Evolutionary conservation across 441 rosid species (phyloP).

Genomic region (Capsella rubella): DNA sequence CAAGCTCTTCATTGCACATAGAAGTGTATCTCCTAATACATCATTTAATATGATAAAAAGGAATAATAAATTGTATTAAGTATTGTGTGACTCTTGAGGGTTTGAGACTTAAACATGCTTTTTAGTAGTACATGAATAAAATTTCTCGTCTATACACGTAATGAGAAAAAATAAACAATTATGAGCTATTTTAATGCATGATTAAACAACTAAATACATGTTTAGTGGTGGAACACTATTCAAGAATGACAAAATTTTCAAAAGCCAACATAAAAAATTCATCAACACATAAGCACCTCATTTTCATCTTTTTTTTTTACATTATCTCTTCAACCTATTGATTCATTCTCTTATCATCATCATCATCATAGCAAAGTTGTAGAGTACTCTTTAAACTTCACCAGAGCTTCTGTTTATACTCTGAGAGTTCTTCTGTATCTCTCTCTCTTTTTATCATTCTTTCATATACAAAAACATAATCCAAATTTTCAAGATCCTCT

Average conservation of each 20-base stretch:
- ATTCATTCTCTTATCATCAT: conserved; percentile 15
- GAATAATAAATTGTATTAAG: not conserved
- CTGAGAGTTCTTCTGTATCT: conserved; percentile 27
- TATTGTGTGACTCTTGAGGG: not conserved
- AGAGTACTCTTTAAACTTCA: conserved; percentile 25
- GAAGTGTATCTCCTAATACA: not conserved
- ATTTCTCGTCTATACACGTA: not conserved
- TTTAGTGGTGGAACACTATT: not conserved
- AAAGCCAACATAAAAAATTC: conserved; percentile 13
- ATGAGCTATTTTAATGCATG: not conserved
- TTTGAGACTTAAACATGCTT: not conserved
- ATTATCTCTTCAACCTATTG: conserved; percentile 30
- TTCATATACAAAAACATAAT: conserved; percentile 37
- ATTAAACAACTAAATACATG: not conserved
- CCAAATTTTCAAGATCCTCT: not conserved
- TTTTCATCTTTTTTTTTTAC: conserved; percentile 10
- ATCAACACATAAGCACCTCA: conserved; percentile 35
- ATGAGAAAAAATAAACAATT: not conserved
- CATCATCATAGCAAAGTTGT: conserved; percentile 21
- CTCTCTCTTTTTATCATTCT: conserved; percentile 33
- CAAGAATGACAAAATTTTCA: not conserved
- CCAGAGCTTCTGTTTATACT: conserved; percentile 18
- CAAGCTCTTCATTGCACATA: too few relatives aligned
- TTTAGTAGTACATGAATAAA: not conserved
- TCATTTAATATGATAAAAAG: not conserved